Percentiles rank a stretch among this genome's conserved stretches.
These are phyloP conservation scores for Lavandula angustifolia DNA, from an alignment of 257 asterid species.

Conservation along the genomic window DNA sequence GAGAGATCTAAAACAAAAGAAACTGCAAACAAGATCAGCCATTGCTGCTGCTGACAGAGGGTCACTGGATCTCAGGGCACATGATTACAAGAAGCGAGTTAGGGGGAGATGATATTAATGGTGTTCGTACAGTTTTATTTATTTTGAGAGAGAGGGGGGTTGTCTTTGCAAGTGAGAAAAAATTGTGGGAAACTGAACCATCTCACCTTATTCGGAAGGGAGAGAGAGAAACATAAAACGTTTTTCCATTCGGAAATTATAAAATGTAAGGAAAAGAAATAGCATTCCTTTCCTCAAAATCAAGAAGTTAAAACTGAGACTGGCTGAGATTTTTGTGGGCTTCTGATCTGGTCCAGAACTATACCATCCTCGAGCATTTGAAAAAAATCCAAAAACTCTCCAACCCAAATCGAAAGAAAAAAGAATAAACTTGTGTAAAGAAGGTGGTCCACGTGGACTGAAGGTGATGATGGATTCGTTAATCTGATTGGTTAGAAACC, in stretches of 20 bases:
- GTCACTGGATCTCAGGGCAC: not conserved
- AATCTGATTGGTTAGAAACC: conserved; percentile 42
- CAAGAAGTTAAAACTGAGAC: too few species aligned
- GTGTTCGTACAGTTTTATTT: not conserved
- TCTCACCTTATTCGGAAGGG: not conserved
- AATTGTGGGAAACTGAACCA: conserved; percentile 26
- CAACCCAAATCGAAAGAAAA: too few species aligned
- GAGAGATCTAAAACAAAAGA: conserved; percentile 36
- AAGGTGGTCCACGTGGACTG: conserved; percentile 35
- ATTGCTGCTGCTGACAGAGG: conserved; percentile 32
- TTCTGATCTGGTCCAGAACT: too few species aligned
- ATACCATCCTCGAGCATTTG: too few species aligned
- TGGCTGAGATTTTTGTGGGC: too few species aligned
- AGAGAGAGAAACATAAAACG: too few species aligned
- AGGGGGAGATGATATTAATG: not conserved
- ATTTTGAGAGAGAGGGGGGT: not conserved
- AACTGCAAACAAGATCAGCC: conserved; percentile 46
- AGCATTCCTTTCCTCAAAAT: too few species aligned
- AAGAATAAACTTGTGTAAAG: conserved; percentile 12
- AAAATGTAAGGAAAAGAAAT: too few species aligned
- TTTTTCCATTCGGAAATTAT: too few species aligned
- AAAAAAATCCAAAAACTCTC: too few species aligned
- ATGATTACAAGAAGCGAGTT: not conserved
- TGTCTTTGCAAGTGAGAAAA: conserved; percentile 27
- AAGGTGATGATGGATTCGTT: conserved; percentile 31